Conservation (phyloP, 441 rosid genomes). For the Metrosideros polymorpha region DNA sequence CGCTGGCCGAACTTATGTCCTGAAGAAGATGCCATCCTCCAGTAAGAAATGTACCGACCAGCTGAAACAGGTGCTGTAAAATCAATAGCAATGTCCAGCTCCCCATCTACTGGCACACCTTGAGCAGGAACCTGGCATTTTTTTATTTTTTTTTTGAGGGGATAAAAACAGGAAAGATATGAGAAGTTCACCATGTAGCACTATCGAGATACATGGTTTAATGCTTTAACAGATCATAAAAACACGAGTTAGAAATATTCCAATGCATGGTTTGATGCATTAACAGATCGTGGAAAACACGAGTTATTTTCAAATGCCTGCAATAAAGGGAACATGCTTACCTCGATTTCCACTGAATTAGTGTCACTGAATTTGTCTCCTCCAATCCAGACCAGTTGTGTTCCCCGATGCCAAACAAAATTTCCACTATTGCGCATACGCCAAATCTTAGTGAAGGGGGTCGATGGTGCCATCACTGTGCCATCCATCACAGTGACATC, state of each 20-base stretch:
- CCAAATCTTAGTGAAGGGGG: constrained; percentile 86
- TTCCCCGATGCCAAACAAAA: constrained; percentile 54
- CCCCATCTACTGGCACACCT: constrained; percentile 59
- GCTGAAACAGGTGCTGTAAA: constrained; percentile 63
- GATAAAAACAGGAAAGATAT: not conserved
- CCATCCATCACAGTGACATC: constrained; percentile 90
- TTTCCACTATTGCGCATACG: constrained; percentile 75
- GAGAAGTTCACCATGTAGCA: not conserved
- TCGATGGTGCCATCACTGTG: constrained; percentile 61
- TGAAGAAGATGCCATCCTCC: constrained; percentile 74
- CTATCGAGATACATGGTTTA: not conserved
- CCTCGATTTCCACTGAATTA: constrained; percentile 46
- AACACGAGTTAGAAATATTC: not conserved
- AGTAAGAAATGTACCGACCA: constrained; percentile 79
- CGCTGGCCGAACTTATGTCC: constrained; percentile 84
- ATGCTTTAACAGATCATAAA: not conserved
- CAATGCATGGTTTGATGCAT: not conserved
- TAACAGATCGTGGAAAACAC: not conserved
- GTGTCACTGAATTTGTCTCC: constrained; percentile 53
- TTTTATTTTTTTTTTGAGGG: not conserved
- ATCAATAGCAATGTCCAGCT: constrained; percentile 69
- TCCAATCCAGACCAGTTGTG: constrained; percentile 65
- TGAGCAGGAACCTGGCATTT: constrained; percentile 47
- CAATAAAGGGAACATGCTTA: not conserved
- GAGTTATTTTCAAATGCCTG: not conserved